Percentiles rank a stretch among this genome's conserved stretches.
phyloP scores from a whole-genome alignment of 345 rosid species.

The Passiflora organensis region DNA sequence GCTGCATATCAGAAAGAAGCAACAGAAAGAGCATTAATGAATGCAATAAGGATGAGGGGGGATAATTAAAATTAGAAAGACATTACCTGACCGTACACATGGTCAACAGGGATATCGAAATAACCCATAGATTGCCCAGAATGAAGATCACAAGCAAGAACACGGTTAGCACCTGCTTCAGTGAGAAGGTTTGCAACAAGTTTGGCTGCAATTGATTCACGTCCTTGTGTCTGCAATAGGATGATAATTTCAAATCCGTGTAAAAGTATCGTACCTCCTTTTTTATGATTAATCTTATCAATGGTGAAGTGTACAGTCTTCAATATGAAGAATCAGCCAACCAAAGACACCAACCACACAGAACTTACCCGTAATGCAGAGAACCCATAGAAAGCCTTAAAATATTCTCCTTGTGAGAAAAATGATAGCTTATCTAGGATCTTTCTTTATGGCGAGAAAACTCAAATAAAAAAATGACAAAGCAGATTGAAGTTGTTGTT shows the following conservation, averaged over 20 bases:
- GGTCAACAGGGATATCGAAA: slow-evolving; percentile 95
- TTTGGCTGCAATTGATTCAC: slow-evolving; percentile 95
- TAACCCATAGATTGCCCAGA: slow-evolving; percentile 98
- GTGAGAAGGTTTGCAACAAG: slow-evolving; percentile 90
- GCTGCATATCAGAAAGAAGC: slow-evolving; percentile 24
- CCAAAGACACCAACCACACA: too few relatives aligned
- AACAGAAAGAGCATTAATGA: slow-evolving; percentile 2
- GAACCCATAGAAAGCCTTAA: too few relatives aligned
- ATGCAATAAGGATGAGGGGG: too few relatives aligned
- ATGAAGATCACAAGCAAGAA: slow-evolving; percentile 96
- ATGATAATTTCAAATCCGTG: neutral
- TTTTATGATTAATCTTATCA: too few relatives aligned
- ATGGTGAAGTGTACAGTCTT: too few relatives aligned
- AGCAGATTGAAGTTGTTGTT: neutral
- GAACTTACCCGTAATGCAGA: neutral
- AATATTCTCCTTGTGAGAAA: too few relatives aligned
- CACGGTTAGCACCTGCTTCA: slow-evolving; percentile 93
- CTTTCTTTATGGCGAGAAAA: neutral
- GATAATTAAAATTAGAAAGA: neutral
- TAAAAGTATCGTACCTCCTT: too few relatives aligned
- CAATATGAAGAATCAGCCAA: too few relatives aligned
- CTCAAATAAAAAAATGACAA: neutral
- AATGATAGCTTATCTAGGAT: too few relatives aligned
- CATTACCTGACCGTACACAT: slow-evolving; percentile 84
- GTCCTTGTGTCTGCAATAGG: slow-evolving; percentile 72